Percentiles rank a stretch among this genome's conserved stretches.
Evolutionary conservation across 805 yeast genomes (phyloP).

Genomic region (Phaffomyces thermotolerans): DNA sequence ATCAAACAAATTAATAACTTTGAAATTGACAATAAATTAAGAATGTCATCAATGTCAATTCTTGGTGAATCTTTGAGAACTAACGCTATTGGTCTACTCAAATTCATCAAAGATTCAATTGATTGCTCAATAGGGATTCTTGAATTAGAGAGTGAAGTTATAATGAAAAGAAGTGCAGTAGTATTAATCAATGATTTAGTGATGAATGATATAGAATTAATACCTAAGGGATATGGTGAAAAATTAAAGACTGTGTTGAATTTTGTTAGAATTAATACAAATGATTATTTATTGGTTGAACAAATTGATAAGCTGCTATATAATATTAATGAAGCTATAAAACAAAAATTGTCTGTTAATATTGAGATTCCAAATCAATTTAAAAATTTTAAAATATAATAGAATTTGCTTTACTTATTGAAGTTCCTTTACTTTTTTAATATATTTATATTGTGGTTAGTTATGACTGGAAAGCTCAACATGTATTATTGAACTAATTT

Average conservation of each 20-base stretch:
- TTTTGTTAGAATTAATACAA: conserved; percentile 41
- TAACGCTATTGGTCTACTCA: conserved; percentile 46
- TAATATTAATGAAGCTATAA: conserved; percentile 21
- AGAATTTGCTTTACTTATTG: no score
- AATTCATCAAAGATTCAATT: conserved; percentile 46
- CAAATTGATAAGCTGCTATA: conserved; percentile 39
- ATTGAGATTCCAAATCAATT: conserved; percentile 3
- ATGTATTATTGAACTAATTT: no score
- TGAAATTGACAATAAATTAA: conserved; percentile 46
- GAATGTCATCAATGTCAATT: conserved; percentile 85
- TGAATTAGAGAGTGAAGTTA: conserved; percentile 45
- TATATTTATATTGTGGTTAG: no score
- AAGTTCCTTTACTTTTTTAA: no score
- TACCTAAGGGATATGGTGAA: conserved; percentile 42
- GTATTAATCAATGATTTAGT: conserved; percentile 59
- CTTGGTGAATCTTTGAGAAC: conserved; percentile 63
- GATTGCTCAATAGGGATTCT: conserved; percentile 78
- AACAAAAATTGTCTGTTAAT: conserved; percentile 4
- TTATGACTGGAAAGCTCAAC: no score
- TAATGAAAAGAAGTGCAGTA: conserved; percentile 68
- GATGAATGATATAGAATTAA: conserved; percentile 38
- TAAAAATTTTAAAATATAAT: not conserved
- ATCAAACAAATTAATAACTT: conserved; percentile 33
- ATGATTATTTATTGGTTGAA: conserved; percentile 52
- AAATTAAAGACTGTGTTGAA: conserved; percentile 36